Base-by-base conservation (phyloP, 225 moss, liverwort and hornwort species). In the Antitrichia curtipendula region DNA sequence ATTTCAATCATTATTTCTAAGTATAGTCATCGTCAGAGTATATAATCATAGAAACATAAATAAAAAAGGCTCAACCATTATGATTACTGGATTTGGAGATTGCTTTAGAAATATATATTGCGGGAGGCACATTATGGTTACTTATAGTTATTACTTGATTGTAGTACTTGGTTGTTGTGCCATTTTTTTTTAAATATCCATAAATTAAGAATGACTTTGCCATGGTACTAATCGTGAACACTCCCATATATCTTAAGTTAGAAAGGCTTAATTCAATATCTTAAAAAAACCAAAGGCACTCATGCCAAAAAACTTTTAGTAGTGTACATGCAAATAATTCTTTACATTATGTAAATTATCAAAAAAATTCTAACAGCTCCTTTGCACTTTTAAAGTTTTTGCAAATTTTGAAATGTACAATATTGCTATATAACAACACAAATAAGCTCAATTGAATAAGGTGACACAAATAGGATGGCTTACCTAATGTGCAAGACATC, bases 171-270 rank as follows among this genome's bases (percentile, higher is more conserved):
- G 1, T 70, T 70, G 3, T 70, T 70, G 25, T 27, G 5, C 40
- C 14, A 14, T 24, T 69, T 69, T 40, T 68, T 69, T 9, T 34
- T 18, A 34, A 34, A 32, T 34, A 34, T 19, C 5, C 5, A 19
- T 17, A 64, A 19, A 19, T 18, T 36, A 11, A 66, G n/a, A n/a
- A 7, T n/a, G 22, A 66, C 6, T 21, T 66, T 66, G n/a, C 21
- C 21, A 6, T 22, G 1, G 12, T n/a, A 66, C 1, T 0, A 0
- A 3, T 66, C 2, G 0, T 2, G 2, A 66, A 12, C 1, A 12
- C n/a, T 21, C 0, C 12, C 36, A 65, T 21, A 2, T 66, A 66
- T 2, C 0, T 3, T 7, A 25, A 25, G 2, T 70, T 68, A 68
- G 13, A 16, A n/a, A 41, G 70, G 3, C 5, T 41, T 25, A 24